phyloP scores from a whole-genome alignment of 2,329 filamentous ascomycete species.

The Arthrobotrys sphaeroides region DNA sequence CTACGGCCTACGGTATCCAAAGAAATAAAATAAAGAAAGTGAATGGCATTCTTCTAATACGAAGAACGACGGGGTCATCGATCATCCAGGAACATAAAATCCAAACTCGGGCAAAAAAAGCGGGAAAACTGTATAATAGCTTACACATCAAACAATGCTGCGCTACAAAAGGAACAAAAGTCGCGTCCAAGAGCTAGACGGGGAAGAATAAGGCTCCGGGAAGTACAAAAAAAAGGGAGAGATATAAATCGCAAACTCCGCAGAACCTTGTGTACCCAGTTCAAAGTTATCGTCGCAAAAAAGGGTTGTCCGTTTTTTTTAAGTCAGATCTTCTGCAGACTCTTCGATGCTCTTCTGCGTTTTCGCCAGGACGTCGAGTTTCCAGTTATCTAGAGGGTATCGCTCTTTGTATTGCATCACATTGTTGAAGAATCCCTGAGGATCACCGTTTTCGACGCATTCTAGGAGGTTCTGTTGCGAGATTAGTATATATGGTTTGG shows the following conservation, averaged over 20 bases:
- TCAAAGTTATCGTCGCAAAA: neutral
- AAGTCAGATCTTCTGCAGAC: slow-evolving; percentile 75
- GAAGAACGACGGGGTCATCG: no score
- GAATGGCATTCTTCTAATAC: no score
- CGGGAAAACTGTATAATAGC: neutral
- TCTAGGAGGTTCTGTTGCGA: slow-evolving; percentile 72
- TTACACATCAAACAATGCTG: neutral
- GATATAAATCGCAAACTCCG: slow-evolving; percentile 4
- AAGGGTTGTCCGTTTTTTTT: neutral
- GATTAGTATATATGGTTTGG: neutral
- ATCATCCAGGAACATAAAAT: no score
- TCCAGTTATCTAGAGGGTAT: slow-evolving; percentile 96
- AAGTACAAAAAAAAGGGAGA: neutral
- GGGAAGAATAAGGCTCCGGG: neutral
- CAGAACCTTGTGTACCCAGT: slow-evolving; percentile 12
- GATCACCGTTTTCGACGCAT: slow-evolving; percentile 78
- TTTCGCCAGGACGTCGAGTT: slow-evolving; percentile 60
- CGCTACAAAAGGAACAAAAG: neutral
- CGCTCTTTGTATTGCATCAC: slow-evolving; percentile 89
- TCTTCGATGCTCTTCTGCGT: slow-evolving; percentile 62
- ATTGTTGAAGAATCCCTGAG: slow-evolving; percentile 84
- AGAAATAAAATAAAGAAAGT: no score
- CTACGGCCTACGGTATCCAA: no score
- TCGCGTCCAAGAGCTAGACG: no score
- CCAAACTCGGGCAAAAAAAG: neutral